Evolutionary conservation across 1,139 yeast genomes (phyloP), one percentile per base, ranked within the genome.

Genomic region (Nadsonia commutata): DNA sequence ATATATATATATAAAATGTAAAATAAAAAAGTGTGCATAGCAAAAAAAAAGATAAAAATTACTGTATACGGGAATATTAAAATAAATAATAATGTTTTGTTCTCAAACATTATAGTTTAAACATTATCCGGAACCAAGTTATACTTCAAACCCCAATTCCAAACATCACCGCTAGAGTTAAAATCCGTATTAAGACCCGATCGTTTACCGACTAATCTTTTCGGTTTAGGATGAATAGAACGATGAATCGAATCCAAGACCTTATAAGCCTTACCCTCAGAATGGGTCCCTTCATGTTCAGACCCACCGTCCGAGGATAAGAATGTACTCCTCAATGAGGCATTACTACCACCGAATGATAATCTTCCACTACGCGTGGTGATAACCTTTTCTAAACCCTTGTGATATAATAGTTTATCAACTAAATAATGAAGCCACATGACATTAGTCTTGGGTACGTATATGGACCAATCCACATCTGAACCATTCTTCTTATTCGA

Each of bases 371-470:
- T 47, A 11, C 53, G 45, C 0, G 57, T 48, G 17, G 51, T 43
- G 19, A 49, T 45, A 18, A 53, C 51, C 18, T 49, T 49, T 33
- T 48, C 48, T 20, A 64, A 53, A 2, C 59, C 60, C 47, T 70
- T 70, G 45, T 54, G 57, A 43, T 64, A 56, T n/a, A 70, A 44
- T 45, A 71, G 53, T 45, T 66, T 62, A 46, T 67, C 68, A 17
- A 61, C 62, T 16, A 72, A 52, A 51, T 71, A 71, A 49, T 70
- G 72, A 39, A 71, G 58, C 77, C 77, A 72, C 38, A 68, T 50
- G 5, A 71, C 60, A 49, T 72, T 72, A n/a, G 74, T 68, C 20
- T 53, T 54, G 1, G 74, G 70, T 45, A 63, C 60, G 46, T 56
- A 61, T 18, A 49, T 48, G 2, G 70, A 57, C 72, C 77, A 71